Evolutionary conservation across 345 rosid species (phyloP).

Genomic region (Raphanus raphanistrum): DNA sequence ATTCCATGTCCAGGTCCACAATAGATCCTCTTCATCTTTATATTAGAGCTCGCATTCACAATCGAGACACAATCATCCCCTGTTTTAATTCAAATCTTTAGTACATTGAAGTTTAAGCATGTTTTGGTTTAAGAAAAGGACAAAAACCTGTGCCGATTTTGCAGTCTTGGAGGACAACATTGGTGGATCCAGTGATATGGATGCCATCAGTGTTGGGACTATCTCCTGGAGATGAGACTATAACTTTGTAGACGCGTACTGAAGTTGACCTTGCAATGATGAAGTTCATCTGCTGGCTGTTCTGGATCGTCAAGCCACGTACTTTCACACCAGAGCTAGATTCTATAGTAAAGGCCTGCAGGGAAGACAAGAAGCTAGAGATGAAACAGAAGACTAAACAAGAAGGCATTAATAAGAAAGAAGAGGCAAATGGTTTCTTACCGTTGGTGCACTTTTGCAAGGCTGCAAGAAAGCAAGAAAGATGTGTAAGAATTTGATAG

Average conservation of each 20-base stretch:
- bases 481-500: conserved; percentile 25
- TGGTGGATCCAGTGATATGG: conserved; percentile 84
- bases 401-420: conserved; percentile 3
- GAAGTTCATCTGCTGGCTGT: conserved; percentile 97
- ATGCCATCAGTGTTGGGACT: conserved; percentile 99
- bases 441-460: conserved; percentile 88
- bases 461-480: conserved; percentile 61
- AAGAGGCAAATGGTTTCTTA: conserved; percentile 45
- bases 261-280: conserved; percentile 69
- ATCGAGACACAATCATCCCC: conserved; percentile 98
- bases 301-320: conserved; percentile 78
- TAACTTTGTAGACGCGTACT: conserved; percentile 66
- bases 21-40: conserved; percentile 85
- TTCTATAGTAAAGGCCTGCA: conserved; percentile 94
- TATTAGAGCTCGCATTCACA: conserved; percentile 76
- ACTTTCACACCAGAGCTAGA: conserved; percentile 81
- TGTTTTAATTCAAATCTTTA: conserved; percentile 37
- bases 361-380: not conserved
- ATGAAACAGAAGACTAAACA: conserved; percentile 28
- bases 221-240: conserved; percentile 83
- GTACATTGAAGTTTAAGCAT: not conserved
- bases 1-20: conserved; percentile 99
- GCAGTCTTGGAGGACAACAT: conserved; percentile 80
- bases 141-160: conserved; percentile 87
- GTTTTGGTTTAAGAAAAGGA: not conserved